Evolutionary conservation across 106 monocot species (phyloP).

Genomic region (Xerophyta viscosa): DNA sequence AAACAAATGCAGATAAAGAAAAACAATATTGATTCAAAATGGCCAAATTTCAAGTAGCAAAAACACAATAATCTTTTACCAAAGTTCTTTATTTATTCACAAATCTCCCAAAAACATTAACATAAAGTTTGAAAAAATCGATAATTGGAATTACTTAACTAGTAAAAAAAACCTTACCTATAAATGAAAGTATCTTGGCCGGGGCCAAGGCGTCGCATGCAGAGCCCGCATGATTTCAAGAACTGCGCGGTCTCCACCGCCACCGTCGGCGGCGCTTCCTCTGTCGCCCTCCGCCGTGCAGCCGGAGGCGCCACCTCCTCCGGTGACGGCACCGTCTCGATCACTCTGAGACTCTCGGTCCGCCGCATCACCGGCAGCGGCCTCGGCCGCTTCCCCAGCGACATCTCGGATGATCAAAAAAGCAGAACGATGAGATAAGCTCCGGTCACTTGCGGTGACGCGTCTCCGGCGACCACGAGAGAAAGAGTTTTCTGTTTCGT

Average conservation of each 20-base stretch:
- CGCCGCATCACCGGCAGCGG: neutral
- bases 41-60: neutral
- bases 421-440: too few species aligned
- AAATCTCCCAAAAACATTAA: too few species aligned
- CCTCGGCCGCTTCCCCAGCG: neutral
- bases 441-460: too few species aligned
- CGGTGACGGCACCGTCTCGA: neutral
- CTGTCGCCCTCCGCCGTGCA: neutral
- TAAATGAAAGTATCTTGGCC: neutral
- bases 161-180: neutral
- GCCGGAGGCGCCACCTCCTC: neutral
- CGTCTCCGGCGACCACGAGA: too few species aligned
- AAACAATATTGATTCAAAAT: too few species aligned
- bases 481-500: too few species aligned
- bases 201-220: neutral
- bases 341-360: neutral
- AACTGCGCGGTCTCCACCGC: neutral
- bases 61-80: neutral
- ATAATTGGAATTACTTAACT: neutral
- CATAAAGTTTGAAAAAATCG: neutral
- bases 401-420: too few species aligned
- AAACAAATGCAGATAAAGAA: too few species aligned
- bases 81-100: too few species aligned
- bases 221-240: neutral
- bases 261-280: neutral